Conservation (phyloP, 257 asterid species). For the Ophiorrhiza pumila region DNA sequence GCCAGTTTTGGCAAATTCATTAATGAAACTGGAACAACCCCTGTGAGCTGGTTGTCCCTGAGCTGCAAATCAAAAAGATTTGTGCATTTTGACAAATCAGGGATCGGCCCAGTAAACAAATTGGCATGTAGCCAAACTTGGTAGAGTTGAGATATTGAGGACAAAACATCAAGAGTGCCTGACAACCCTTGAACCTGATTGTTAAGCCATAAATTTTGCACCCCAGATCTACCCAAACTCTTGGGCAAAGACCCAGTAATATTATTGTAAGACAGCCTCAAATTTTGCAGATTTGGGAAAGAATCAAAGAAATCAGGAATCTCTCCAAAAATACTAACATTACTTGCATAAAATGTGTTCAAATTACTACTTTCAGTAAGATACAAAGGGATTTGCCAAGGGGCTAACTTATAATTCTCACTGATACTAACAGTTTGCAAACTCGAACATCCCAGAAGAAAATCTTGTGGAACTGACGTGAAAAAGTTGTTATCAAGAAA, state of each 20-base stretch:
- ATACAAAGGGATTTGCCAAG: conserved; percentile 69
- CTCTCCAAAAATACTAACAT: conserved; percentile 47
- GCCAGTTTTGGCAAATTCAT: conserved; percentile 43
- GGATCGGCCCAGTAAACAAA: conserved; percentile 67
- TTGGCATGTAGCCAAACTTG: conserved; percentile 87
- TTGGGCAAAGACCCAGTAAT: conserved; percentile 65
- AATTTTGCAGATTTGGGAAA: conserved; percentile 51
- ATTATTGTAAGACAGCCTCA: conserved; percentile 72
- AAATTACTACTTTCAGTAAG: conserved; percentile 51
- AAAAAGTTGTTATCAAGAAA: conserved; percentile 55
- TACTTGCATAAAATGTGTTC: conserved; percentile 48
- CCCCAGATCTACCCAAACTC: conserved; percentile 61
- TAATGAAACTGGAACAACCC: conserved; percentile 60
- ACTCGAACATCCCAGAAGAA: conserved; percentile 50
- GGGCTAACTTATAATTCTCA: conserved; percentile 36
- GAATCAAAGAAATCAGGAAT: conserved; percentile 68
- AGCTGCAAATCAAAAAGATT: conserved; percentile 69
- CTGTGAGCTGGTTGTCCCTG: conserved; percentile 77
- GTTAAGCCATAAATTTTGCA: conserved; percentile 72
- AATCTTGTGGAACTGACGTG: conserved; percentile 44
- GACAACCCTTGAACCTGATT: conserved; percentile 59
- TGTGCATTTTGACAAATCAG: conserved; percentile 69
- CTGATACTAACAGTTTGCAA: conserved; percentile 49
- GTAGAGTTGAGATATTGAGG: conserved; percentile 56
- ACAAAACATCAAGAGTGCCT: conserved; percentile 57